phyloP scores from a whole-genome alignment of 2,329 filamentous ascomycete species.

The Aspergillus felis region DNA sequence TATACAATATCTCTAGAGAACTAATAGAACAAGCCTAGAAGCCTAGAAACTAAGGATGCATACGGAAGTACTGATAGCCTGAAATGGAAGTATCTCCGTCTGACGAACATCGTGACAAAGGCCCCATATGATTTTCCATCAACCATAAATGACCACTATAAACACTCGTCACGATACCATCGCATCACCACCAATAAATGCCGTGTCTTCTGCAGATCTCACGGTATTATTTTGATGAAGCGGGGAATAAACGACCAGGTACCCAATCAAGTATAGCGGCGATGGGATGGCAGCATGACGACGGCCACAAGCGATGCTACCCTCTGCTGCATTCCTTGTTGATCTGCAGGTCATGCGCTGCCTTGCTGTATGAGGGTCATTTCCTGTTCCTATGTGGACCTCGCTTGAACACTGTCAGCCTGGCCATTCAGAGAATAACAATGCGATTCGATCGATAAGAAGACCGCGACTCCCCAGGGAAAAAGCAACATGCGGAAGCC shows the following conservation, averaged over 20 bases:
- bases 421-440: not conserved
- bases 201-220: too few relatives aligned
- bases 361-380: slow-evolving; percentile 1
- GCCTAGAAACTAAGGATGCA: not conserved
- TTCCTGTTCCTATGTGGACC: not conserved
- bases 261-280: slow-evolving; percentile 1
- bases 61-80: not conserved
- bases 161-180: not conserved
- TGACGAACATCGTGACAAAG: not conserved
- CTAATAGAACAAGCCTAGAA: not conserved
- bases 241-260: not conserved
- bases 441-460: not conserved
- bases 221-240: not conserved
- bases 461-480: not conserved
- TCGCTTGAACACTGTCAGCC: not conserved
- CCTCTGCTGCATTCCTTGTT: not conserved
- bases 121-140: not conserved
- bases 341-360: not conserved
- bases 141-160: not conserved
- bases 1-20: too few relatives aligned
- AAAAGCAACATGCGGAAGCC: not conserved
- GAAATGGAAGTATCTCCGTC: not conserved
- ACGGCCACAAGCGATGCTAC: not conserved
- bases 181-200: not conserved
- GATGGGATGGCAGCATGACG: not conserved